These are phyloP conservation scores for Huntiella omanensis DNA, from an alignment of 2,329 filamentous ascomycete species.

Conservation along the genomic window DNA sequence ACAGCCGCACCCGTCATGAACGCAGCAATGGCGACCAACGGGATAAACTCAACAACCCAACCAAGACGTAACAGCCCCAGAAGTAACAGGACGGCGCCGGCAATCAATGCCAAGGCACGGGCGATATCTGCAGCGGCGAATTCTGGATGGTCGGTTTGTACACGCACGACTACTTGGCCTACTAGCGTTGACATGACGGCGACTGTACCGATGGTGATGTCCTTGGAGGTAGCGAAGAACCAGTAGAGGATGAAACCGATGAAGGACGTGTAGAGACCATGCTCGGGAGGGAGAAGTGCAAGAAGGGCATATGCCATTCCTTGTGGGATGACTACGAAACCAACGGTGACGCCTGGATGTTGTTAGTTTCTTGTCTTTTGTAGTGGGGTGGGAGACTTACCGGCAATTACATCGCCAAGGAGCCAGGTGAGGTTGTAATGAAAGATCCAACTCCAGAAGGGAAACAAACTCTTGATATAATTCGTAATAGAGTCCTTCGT, in stretches of 20 bases:
- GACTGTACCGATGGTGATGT: conserved; percentile 77
- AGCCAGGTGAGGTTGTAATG: conserved; percentile 31
- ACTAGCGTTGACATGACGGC: conserved; percentile 34
- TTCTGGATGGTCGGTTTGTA: conserved; percentile 21
- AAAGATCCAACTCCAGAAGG: conserved; percentile 30
- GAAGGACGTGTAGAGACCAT: conserved; percentile 55
- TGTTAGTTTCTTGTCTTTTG: not conserved
- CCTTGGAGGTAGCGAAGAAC: conserved; percentile 96
- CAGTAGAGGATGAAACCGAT: conserved; percentile 91
- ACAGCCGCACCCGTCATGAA: conserved; percentile 36
- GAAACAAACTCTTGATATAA: conserved; percentile 26
- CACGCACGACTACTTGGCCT: conserved; percentile 27
- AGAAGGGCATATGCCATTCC: conserved; percentile 34
- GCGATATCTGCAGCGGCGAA: conserved; percentile 26
- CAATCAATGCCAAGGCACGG: conserved; percentile 28
- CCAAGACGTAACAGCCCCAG: conserved; percentile 31
- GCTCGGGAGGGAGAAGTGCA: conserved; percentile 28
- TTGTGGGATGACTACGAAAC: conserved; percentile 35
- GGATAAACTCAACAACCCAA: conserved; percentile 36
- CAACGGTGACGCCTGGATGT: conserved; percentile 55
- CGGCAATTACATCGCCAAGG: conserved; percentile 27
- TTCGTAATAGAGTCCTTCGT: conserved; percentile 4
- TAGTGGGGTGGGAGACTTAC: conserved; percentile 37
- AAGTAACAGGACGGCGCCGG: conserved; percentile 29
- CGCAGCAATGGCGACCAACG: conserved; percentile 31